phyloP scores from a whole-genome alignment of 2,329 filamentous ascomycete genomes.

The Cadophora sp. region DNA sequence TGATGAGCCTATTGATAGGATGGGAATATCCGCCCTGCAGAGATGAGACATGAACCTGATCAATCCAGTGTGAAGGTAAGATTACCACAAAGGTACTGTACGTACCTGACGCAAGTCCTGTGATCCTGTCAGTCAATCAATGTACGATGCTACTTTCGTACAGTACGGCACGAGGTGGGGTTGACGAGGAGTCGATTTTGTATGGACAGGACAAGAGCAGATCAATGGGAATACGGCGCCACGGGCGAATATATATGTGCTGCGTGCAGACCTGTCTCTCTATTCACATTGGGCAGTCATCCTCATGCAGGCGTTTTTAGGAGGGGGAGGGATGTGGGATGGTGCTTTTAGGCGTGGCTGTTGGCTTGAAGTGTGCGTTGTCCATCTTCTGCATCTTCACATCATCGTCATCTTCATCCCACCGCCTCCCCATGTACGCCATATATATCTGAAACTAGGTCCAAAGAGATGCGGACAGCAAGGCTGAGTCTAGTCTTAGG shows the following conservation, averaged over 20 bases:
- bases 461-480: neutral
- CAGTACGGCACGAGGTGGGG: neutral
- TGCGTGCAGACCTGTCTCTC: neutral
- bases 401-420: conserved; percentile 18
- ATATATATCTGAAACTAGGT: conserved; percentile 9
- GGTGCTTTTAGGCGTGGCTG: neutral
- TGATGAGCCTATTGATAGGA: conserved; percentile 8
- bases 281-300: conserved; percentile 20
- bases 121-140: conserved; percentile 2
- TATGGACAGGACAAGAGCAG: conserved; percentile 12
- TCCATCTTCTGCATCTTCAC: neutral
- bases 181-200: neutral
- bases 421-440: conserved; percentile 10
- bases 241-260: conserved; percentile 17
- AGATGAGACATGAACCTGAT: neutral
- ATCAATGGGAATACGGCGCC: neutral
- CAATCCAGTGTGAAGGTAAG: neutral
- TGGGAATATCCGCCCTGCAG: neutral
- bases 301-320: conserved; percentile 13
- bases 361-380: conserved; percentile 24
- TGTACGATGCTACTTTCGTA: neutral
- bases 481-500: conserved; percentile 13
- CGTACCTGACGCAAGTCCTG: conserved; percentile 11
- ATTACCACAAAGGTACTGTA: neutral
- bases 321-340: neutral